Percentiles rank a stretch among this genome's conserved stretches.
phyloP scores from a whole-genome alignment of 78 protist species.

The Polysphondylium violaceum region DNA sequence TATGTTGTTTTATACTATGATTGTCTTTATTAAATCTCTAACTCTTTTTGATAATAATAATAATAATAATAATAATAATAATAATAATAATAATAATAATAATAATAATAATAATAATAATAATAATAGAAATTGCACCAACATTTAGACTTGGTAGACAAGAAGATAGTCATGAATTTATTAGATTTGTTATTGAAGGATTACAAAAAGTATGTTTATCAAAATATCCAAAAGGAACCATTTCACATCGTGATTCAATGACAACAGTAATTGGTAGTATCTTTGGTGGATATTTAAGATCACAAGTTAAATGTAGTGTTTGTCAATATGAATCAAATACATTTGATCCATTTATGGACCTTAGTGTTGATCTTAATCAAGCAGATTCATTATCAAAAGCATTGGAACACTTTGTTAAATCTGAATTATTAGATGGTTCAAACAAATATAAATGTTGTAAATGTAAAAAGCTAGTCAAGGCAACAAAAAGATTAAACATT shows the following conservation, averaged over 20 bases:
- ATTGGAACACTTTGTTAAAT: slow-evolving; percentile 72
- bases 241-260: slow-evolving; percentile 49
- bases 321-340: slow-evolving; percentile 88
- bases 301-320: slow-evolving; percentile 84
- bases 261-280: slow-evolving; percentile 80
- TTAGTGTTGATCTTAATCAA: slow-evolving; percentile 79
- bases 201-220: slow-evolving; percentile 74
- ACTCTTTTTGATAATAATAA: too few species aligned
- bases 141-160: slow-evolving; percentile 82
- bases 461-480: slow-evolving; percentile 80
- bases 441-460: slow-evolving; percentile 90
- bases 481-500: slow-evolving; percentile 58
- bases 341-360: slow-evolving; percentile 93
- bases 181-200: slow-evolving; percentile 83
- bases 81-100: too few species aligned
- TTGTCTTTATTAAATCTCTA: too few species aligned
- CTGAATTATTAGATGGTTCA: slow-evolving; percentile 88
- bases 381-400: slow-evolving; percentile 54
- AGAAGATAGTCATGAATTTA: slow-evolving; percentile 91
- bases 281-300: slow-evolving; percentile 92
- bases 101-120: too few species aligned
- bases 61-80: too few species aligned
- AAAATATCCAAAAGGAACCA: slow-evolving; percentile 16
- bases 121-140: slow-evolving; percentile 53
- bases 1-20: too few species aligned